Base-by-base conservation (phyloP, 306 rosid species). In the Prunus dulcis region DNA sequence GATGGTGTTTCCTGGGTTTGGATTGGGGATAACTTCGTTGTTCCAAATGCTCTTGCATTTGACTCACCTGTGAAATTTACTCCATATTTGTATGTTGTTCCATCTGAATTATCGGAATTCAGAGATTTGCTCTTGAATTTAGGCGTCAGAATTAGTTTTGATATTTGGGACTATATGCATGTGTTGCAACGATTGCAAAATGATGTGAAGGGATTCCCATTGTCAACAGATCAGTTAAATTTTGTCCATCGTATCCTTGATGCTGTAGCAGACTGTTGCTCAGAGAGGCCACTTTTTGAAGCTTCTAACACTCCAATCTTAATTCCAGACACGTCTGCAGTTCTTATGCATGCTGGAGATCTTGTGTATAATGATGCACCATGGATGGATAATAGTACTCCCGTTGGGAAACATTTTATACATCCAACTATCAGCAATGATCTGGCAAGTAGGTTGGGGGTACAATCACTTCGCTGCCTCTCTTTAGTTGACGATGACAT, bases 11-110 rank as follows among this genome's bases (percentile, higher is more conserved):
- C 97, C 67, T 94, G 98, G 98, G 90, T 94, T 88, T 94, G 98
- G 98, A 91, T 92, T 78, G 97, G 98, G 69, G 98, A 94, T 86
- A 97, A 92, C 86, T 94, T 94, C 85, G 93, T 94, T 65, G 83
- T 85, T 77, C 87, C 96, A 69, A 80, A 77, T 83, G 92, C 84
- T 51, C 98, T 94, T 73, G 98, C 98, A 52, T 94, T 94, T 90
- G 98, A 94, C 80, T 92, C 98, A 12, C 97, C 98, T 60, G 98
- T 94, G 84, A 94, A 94, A 78, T 94, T 90, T 78, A 84, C 95
- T 79, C 98, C 98, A 81, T 94, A 92, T 81, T 78, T 94, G 75
- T 92, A 90, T 85, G 98, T 90, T 12, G 98, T 94, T 80, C 96
- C 98, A 30, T 89, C 98, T 75, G 98, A 94, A 84, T 83, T 94